phyloP scores from a whole-genome alignment of 2,329 filamentous ascomycete genomes.

The Penicillium brasilianum region DNA sequence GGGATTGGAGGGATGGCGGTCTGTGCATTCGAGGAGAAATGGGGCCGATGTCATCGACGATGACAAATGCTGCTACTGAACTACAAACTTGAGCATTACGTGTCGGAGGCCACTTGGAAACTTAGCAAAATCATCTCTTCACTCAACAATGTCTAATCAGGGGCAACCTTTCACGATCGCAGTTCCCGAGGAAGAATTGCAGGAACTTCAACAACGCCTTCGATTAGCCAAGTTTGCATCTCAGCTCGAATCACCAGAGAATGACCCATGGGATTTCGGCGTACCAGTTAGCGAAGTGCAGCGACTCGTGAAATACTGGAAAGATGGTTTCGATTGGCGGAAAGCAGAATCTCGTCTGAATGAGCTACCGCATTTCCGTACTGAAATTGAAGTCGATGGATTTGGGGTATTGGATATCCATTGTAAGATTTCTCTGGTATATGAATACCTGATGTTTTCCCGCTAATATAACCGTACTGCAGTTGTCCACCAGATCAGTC shows the following conservation, averaged over 20 bases:
- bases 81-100: neutral
- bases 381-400: constrained; percentile 59
- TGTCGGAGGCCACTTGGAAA: neutral
- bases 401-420: constrained; percentile 67
- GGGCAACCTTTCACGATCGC: constrained; percentile 22
- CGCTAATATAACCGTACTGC: too few relatives aligned
- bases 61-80: neutral
- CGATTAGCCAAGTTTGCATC: constrained; percentile 22
- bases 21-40: neutral
- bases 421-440: constrained; percentile 40
- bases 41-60: neutral
- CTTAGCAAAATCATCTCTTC: neutral
- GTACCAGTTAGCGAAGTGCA: constrained; percentile 36
- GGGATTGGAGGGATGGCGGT: neutral
- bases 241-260: constrained; percentile 25
- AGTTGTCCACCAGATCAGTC: constrained; percentile 63
- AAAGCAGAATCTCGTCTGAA: constrained; percentile 65
- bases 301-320: constrained; percentile 64
- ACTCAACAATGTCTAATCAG: constrained; percentile 18
- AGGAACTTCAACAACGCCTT: constrained; percentile 29
- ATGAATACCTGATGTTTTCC: neutral
- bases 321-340: constrained; percentile 64
- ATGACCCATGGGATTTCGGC: constrained; percentile 29
- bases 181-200: constrained; percentile 20
- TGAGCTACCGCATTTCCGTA: constrained; percentile 63